phyloP scores from a whole-genome alignment of 805 yeast genomes.

The Zygotorulaspora sp. region DNA sequence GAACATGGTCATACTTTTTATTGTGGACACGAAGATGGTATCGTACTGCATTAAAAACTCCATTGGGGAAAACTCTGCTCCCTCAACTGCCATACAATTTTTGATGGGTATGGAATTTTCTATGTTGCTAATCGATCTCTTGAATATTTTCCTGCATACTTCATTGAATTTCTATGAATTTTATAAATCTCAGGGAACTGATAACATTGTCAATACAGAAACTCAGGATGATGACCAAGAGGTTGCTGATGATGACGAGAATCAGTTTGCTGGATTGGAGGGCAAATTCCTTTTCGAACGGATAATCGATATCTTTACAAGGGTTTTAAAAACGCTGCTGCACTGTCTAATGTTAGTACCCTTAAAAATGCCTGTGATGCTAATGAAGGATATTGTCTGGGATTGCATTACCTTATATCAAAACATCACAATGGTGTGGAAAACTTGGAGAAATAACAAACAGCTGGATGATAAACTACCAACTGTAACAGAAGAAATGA shows the following conservation, averaged over 20 bases:
- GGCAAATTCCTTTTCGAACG: slow-evolving; percentile 56
- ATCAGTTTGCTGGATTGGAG: slow-evolving; percentile 52
- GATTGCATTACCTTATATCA: slow-evolving; percentile 34
- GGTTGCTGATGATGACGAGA: slow-evolving; percentile 46
- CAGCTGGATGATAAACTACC: slow-evolving; percentile 60
- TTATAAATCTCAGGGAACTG: slow-evolving; percentile 12
- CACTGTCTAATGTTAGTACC: slow-evolving; percentile 47
- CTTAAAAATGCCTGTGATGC: slow-evolving; percentile 42
- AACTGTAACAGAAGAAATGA: slow-evolving; percentile 59
- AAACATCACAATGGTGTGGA: slow-evolving; percentile 38
- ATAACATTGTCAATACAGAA: neutral
- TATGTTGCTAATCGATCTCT: slow-evolving; percentile 51
- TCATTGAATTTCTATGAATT: slow-evolving; percentile 50
- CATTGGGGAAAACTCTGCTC: slow-evolving; percentile 35
- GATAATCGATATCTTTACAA: slow-evolving; percentile 49
- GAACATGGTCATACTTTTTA: slow-evolving; percentile 42
- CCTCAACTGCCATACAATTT: slow-evolving; percentile 50
- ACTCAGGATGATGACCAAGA: slow-evolving; percentile 15
- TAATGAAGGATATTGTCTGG: slow-evolving; percentile 47
- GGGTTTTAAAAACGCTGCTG: slow-evolving; percentile 44
- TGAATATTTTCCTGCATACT: slow-evolving; percentile 29
- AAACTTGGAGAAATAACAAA: slow-evolving; percentile 44
- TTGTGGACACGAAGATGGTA: slow-evolving; percentile 50
- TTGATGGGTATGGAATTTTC: slow-evolving; percentile 76
- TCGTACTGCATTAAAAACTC: slow-evolving; percentile 48